Percentiles rank a stretch among this genome's conserved stretches.
These are phyloP conservation scores for Botrytis fabae DNA, from an alignment of 2,329 filamentous ascomycete genomes.

Conservation along the genomic window DNA sequence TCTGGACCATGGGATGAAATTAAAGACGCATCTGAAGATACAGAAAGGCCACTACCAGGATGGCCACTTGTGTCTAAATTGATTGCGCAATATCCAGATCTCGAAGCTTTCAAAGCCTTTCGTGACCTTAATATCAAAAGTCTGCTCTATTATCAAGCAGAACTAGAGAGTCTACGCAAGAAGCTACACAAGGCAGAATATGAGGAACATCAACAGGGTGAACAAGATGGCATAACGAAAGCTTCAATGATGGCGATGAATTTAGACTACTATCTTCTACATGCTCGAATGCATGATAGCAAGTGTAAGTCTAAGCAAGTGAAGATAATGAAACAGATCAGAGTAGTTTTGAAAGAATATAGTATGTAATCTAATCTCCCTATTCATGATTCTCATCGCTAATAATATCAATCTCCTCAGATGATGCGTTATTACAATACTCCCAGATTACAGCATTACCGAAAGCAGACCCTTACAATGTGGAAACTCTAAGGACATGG, in stretches of 20 bases:
- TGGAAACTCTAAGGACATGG: constrained; percentile 15
- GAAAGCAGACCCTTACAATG: constrained; percentile 25
- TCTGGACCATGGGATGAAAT: neutral
- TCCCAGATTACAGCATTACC: constrained; percentile 24
- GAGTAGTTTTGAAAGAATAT: constrained; percentile 28
- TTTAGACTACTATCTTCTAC: neutral
- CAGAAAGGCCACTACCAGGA: constrained; percentile 13
- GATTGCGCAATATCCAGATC: constrained; percentile 22
- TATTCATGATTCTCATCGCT: neutral
- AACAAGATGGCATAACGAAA: neutral
- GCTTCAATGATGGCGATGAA: constrained; percentile 9
- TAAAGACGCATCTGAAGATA: constrained; percentile 1
- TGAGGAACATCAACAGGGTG: constrained; percentile 17
- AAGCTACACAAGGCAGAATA: constrained; percentile 26
- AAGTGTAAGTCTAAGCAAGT: constrained; percentile 22
- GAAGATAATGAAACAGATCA: constrained; percentile 25
- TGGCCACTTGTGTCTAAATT: constrained; percentile 24
- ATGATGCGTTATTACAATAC: constrained; percentile 28
- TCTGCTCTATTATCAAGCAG: constrained; percentile 32
- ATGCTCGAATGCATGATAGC: neutral
- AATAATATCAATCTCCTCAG: constrained; percentile 2
- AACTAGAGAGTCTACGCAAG: constrained; percentile 21
- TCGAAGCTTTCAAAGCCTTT: constrained; percentile 28
- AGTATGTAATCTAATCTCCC: constrained; percentile 19
- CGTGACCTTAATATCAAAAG: constrained; percentile 29